Base-by-base conservation (phyloP, 2,329 filamentous ascomycete genomes). In the Rutstroemia sp. region DNA sequence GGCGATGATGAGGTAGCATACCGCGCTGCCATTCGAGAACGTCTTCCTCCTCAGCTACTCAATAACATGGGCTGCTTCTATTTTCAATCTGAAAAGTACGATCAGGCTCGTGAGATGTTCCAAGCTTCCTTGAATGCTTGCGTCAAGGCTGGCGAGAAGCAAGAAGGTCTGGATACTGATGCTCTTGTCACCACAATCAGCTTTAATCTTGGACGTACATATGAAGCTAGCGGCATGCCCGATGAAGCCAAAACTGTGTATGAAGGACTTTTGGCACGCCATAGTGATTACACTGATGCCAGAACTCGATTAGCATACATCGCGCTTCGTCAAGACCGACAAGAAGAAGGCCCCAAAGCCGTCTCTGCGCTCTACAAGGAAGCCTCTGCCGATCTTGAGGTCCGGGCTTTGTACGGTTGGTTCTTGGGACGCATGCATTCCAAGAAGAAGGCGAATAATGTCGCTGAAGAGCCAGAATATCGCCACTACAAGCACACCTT, bases 51-150 rank as follows among this genome's bases (percentile, higher is more conserved):
- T 4, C 91, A 96, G 67, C 78, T 97, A 2, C 79, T 99, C 45
- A 99, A 97, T 77, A 99, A 99, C 70, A 95, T 97, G 69, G 94
- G 89, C 5, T 96, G 92, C 71, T 97, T 97, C 73, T 84, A 95
- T 64, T 96, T 90, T 63, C 91, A 96, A 68, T 80, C 84, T 2
- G 91, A 95, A 65, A 91, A 90, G 68, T 85, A 88, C 61, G 83
- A 87, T 19, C 78, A 83, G 59, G 92, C 94, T 21, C 86, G 89
- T 62, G 86, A 92, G 51, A 81, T 95, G 73, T 99, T 97, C 69
- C 89, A 99, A 70, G 85, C 88, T n/a, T 94, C 92, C 0, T 75
- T 99, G 54, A 87, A 87, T 60, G 89, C 92, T 16, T 96, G 92
- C 68, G 84, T 95, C 64, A 87, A 88, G 64, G 86, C 90, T 60